Evolutionary conservation across 2,329 filamentous ascomycete genomes (phyloP).

Genomic region (Xylariaceae sp.): DNA sequence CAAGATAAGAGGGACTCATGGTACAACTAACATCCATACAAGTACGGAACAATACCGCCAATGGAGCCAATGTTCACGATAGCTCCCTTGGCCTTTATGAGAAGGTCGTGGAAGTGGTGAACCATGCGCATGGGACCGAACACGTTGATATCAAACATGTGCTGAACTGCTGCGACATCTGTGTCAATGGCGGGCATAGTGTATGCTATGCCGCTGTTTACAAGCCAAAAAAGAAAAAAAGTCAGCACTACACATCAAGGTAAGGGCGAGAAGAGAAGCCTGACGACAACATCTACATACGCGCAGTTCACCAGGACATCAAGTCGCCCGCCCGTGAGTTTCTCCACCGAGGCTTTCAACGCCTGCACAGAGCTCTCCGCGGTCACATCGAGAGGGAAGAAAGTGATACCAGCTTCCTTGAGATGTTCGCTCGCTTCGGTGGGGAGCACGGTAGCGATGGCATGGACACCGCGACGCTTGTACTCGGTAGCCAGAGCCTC

Average conservation of each 20-base stretch:
- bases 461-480: not conserved
- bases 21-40: slow-evolving; percentile 20
- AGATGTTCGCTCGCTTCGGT: slow-evolving; percentile 14
- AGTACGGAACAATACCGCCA: slow-evolving; percentile 23
- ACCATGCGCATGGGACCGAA: slow-evolving; percentile 29
- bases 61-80: slow-evolving; percentile 29
- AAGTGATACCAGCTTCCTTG: slow-evolving; percentile 9
- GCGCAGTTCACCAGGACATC: slow-evolving; percentile 15
- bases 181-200: slow-evolving; percentile 28
- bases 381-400: slow-evolving; percentile 15
- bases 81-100: slow-evolving; percentile 20
- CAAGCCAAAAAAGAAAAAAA: not conserved
- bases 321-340: slow-evolving; percentile 5
- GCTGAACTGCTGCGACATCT: slow-evolving; percentile 15
- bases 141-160: slow-evolving; percentile 27
- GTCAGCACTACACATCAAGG: not conserved
- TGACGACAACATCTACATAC: slow-evolving; percentile 7
- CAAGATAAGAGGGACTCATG: not conserved
- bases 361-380: slow-evolving; percentile 9
- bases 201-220: slow-evolving; percentile 13
- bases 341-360: not conserved
- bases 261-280: not conserved
- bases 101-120: slow-evolving; percentile 21
- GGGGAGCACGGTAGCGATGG: slow-evolving; percentile 20
- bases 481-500: slow-evolving; percentile 21